Percentiles rank a stretch among this genome's conserved stretches.
Evolutionary conservation across 1,284 basidiomycete species (phyloP).

Genomic region (Prillingera fragicola): DNA sequence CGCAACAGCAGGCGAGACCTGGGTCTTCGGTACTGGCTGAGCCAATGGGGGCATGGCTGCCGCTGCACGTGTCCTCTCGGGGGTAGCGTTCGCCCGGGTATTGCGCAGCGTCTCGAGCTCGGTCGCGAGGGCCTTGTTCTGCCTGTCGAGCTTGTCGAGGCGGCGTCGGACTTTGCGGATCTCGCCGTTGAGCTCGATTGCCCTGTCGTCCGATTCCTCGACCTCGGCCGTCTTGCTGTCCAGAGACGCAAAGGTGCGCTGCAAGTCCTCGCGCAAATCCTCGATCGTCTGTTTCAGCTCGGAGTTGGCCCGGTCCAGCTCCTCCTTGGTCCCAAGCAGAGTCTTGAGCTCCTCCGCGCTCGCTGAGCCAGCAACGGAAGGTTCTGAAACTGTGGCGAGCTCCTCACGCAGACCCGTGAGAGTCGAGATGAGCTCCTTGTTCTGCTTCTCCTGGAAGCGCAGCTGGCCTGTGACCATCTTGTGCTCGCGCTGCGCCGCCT

Average conservation of each 20-base stretch:
- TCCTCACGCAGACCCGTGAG: constrained; percentile 7
- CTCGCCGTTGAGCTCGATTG: constrained; percentile 14
- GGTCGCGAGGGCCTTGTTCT: constrained; percentile 4
- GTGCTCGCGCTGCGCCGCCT: constrained; percentile 1
- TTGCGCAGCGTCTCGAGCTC: constrained; percentile 11
- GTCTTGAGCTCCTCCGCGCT: constrained; percentile 1
- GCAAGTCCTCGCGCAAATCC: constrained; percentile 11
- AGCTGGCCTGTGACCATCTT: constrained; percentile 4
- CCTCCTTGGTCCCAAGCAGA: constrained; percentile 29
- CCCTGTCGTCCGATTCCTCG: constrained; percentile 21
- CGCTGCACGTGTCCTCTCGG: neutral
- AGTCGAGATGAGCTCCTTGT: constrained; percentile 7
- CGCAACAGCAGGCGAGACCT: neutral
- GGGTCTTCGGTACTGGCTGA: neutral
- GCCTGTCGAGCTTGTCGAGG: constrained; percentile 12
- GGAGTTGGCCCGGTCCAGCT: constrained; percentile 21
- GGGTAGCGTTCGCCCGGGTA: constrained; percentile 1
- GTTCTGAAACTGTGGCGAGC: constrained; percentile 1
- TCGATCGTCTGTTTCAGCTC: neutral
- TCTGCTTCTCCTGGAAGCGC: constrained; percentile 9
- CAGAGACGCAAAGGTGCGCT: constrained; percentile 7
- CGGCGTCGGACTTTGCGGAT: constrained; percentile 4
- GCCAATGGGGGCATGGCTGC: neutral
- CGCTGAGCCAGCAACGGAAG: no score
- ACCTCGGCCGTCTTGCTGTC: constrained; percentile 15